These are phyloP conservation scores for Furcasterigmium furcatum DNA, from an alignment of 2,329 filamentous ascomycete genomes.

Conservation along the genomic window DNA sequence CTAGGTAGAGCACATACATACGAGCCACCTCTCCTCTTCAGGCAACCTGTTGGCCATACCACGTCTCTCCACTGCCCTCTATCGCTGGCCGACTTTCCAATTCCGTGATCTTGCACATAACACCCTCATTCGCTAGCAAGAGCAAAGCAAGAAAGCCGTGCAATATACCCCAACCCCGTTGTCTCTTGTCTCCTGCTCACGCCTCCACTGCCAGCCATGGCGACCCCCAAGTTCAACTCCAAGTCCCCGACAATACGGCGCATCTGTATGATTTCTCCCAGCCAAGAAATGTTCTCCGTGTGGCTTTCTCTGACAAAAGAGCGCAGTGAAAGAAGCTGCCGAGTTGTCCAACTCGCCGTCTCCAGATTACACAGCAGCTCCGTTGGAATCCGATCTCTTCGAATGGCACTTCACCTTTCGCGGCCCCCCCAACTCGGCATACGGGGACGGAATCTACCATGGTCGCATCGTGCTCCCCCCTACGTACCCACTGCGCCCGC, in stretches of 20 bases:
- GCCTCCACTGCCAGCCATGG: constrained; percentile 25
- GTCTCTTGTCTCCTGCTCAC: no score
- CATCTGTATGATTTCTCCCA: constrained; percentile 58
- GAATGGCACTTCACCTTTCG: constrained; percentile 99
- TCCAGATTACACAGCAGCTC: constrained; percentile 79
- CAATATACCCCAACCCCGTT: no score
- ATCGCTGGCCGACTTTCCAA: no score
- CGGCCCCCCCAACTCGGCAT: constrained; percentile 79
- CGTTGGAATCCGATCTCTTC: constrained; percentile 86
- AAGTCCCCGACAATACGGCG: constrained; percentile 83
- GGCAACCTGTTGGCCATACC: no score
- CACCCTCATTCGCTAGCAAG: no score
- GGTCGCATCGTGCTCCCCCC: constrained; percentile 90
- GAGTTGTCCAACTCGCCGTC: constrained; percentile 81
- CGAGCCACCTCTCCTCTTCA: no score
- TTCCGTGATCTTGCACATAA: no score
- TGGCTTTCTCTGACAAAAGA: neutral
- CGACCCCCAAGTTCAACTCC: constrained; percentile 56
- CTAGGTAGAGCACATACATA: no score
- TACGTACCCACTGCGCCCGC: constrained; percentile 86
- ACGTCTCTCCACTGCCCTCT: no score
- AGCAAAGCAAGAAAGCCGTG: no score
- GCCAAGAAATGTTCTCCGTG: neutral
- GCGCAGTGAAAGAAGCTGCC: constrained; percentile 81
- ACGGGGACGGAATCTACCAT: constrained; percentile 84